These are phyloP conservation scores for Wallacemonas sp. DNA, from an alignment of 208 protist genomes.

Conservation along the genomic window DNA sequence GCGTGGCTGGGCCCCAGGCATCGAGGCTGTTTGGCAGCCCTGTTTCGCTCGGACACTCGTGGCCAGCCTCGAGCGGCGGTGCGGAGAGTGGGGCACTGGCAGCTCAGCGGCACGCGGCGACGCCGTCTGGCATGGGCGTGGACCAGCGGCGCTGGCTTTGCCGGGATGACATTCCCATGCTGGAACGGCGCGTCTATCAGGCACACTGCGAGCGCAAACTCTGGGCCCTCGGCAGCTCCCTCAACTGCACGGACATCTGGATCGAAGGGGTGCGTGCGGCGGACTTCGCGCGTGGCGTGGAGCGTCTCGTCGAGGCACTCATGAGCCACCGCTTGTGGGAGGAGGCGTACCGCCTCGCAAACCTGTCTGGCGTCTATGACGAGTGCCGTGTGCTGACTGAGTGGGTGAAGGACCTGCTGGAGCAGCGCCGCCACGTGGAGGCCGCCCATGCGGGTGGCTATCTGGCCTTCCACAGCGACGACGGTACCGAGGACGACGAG, in stretches of 20 bases:
- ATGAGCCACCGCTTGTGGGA: conserved; percentile 70
- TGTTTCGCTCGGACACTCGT: conserved; percentile 35
- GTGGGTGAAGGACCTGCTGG: conserved; percentile 59
- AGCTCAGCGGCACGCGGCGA: not conserved
- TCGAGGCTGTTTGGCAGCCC: conserved; percentile 21
- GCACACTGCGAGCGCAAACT: conserved; percentile 80
- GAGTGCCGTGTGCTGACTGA: conserved; percentile 47
- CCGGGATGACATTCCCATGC: conserved; percentile 64
- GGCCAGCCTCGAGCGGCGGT: not conserved
- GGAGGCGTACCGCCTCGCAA: conserved; percentile 64
- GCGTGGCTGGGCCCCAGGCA: not conserved
- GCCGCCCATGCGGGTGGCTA: not conserved
- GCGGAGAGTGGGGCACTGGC: not conserved
- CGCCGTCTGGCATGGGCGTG: not conserved
- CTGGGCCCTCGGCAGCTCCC: conserved; percentile 43
- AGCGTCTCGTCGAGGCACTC: conserved; percentile 54
- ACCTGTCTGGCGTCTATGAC: conserved; percentile 32
- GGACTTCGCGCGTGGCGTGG: conserved; percentile 37
- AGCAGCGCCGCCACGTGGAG: conserved; percentile 2
- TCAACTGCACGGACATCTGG: conserved; percentile 82
- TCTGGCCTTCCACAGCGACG: not conserved
- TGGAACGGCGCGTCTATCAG: conserved; percentile 69
- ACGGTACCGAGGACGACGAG: conserved; percentile 7
- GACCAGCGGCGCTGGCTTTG: conserved; percentile 30
- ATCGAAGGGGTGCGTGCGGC: conserved; percentile 39